Evolutionary conservation across 164 flowering plant genomes (phyloP).

Genomic region (Kingdonia uniflora): DNA sequence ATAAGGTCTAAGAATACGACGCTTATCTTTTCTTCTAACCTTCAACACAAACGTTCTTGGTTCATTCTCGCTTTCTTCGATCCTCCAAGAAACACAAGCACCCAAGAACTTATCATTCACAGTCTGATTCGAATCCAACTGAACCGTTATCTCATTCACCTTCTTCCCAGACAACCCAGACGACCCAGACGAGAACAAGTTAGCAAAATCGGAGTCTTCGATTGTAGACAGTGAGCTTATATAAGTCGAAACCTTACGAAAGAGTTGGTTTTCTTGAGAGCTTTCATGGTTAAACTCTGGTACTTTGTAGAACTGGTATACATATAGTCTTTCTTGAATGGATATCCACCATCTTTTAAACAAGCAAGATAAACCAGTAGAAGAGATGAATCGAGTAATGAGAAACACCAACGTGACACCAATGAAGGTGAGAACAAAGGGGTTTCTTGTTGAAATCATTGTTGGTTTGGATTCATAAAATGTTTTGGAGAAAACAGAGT

Average conservation of each 20-base stretch:
- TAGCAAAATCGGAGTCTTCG: constrained; percentile 58
- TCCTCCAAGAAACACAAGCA: constrained; percentile 43
- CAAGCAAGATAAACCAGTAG: constrained; percentile 1
- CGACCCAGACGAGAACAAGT: constrained; percentile 35
- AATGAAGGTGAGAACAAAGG: constrained; percentile 3
- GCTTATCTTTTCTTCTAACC: constrained; percentile 44
- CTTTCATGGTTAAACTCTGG: constrained; percentile 40
- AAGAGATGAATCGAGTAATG: neutral
- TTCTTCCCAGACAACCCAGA: constrained; percentile 45
- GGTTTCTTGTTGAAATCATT: too few species aligned
- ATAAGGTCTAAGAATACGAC: constrained; percentile 58
- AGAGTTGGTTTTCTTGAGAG: constrained; percentile 55
- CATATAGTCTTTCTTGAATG: constrained; percentile 32
- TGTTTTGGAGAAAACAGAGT: too few species aligned
- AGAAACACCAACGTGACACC: neutral
- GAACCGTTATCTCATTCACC: constrained; percentile 42
- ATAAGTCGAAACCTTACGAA: constrained; percentile 35
- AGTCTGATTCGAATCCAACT: constrained; percentile 36
- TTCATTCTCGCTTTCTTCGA: constrained; percentile 10
- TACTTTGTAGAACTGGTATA: constrained; percentile 44
- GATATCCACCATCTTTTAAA: constrained; percentile 20
- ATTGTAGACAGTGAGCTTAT: constrained; percentile 43
- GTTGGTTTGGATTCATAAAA: too few species aligned
- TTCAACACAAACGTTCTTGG: constrained; percentile 29
- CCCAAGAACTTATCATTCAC: constrained; percentile 53